Percentiles rank a stretch among this genome's conserved stretches.
phyloP scores from a whole-genome alignment of 2,329 filamentous ascomycete genomes.

The Clonostachys byssicola region DNA sequence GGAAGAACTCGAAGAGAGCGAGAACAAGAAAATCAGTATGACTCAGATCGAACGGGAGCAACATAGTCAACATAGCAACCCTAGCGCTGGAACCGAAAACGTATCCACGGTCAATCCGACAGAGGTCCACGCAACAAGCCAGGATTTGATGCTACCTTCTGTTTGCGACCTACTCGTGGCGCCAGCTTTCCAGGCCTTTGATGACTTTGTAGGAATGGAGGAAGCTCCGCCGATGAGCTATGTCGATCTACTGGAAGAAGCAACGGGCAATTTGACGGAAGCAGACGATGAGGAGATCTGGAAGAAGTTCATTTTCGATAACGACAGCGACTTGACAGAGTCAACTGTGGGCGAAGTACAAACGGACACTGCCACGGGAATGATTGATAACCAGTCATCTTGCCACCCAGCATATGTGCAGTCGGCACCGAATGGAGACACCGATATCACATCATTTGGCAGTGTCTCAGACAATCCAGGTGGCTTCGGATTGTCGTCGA shows the following conservation, averaged over 20 bases:
- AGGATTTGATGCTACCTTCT: neutral
- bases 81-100: neutral
- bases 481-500: neutral
- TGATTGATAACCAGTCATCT: neutral
- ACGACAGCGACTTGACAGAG: slow-evolving; percentile 7
- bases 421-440: slow-evolving; percentile 6
- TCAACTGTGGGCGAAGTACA: slow-evolving; percentile 9
- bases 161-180: too few relatives aligned
- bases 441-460: neutral
- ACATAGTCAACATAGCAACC: too few relatives aligned
- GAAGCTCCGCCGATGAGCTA: neutral
- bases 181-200: too few relatives aligned
- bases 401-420: slow-evolving; percentile 10
- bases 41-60: too few relatives aligned
- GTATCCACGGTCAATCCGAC: neutral
- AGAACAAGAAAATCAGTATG: too few relatives aligned
- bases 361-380: neutral
- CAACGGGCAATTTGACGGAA: neutral
- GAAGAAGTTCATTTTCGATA: slow-evolving; percentile 19
- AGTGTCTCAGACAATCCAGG: neutral
- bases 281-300: slow-evolving; percentile 16
- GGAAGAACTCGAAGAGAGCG: too few relatives aligned
- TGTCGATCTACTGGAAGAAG: neutral
- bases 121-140: neutral
- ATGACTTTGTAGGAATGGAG: too few relatives aligned